Evolutionary conservation across 192 early-diverging fungal species (phyloP), one percentile per base, ranked within the genome.

Genomic region (Chytriomyces hyalinus): DNA sequence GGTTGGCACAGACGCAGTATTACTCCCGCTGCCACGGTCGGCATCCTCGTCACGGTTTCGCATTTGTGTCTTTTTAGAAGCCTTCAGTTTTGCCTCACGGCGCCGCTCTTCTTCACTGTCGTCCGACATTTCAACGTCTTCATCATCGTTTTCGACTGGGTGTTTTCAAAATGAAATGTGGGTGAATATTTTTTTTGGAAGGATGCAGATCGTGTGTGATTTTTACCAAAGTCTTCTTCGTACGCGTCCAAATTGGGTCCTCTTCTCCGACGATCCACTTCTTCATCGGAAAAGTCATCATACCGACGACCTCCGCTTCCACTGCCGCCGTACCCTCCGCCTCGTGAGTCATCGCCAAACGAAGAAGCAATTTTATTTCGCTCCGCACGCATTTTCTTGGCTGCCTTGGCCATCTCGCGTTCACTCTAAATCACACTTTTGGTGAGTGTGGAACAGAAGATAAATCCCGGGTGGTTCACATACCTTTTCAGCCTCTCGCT

Each of bases 401-500:
- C 67, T 84, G 85, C 57, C 84, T 85, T 61, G 86, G 82, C 17
- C 87, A 86, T 20, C 85, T 85, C 72, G 89, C 73, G 47, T 85
- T 87, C 79, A 90, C 89, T 66, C 83, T 91, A 50, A 6, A 2
- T 57, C 13, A 57, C 24, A 57, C 24, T 15, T 50, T 62, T 26
- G 17, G 36, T 5, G 22, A 67, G 53, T n/a, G n/a, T 4, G 9
- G 36, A 61, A 17, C 5, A 60, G 8, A 26, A 15, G 13, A 70
- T 8, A 72, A 20, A 70, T n/a, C 8, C 4, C 36, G 36, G 36
- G 36, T 36, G 36, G 36, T 36, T 4, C 10, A 10, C 80, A 46
- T 71, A 88, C 86, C 80, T 85, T 83, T 57, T 91, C 92, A 44
- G 88, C 80, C 64, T 91, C 87, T 8, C 85, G 82, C 70, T 90